Evolutionary conservation across 2,329 filamentous ascomycete species (phyloP), one percentile per base, ranked within the genome.

Genomic region (Colletotrichum tamarilloi): DNA sequence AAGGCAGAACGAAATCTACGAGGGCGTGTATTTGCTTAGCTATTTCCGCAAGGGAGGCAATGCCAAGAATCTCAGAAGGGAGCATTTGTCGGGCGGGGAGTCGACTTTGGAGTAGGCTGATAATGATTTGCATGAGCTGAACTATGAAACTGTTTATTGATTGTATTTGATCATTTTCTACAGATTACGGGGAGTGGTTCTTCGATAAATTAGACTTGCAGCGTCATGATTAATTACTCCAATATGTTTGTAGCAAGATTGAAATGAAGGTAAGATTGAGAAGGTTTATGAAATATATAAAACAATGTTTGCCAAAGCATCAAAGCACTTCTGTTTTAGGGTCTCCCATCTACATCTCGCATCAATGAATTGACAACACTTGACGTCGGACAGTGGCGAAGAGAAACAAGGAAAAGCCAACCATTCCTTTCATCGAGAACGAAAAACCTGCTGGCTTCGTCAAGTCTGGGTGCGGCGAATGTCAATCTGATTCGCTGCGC

Each of bases 1-100:
- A n/a, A 77, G 68, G 6, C 64, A 73, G 4, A 80, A 82, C 22
- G 68, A 76, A 16, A 66, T 82, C 11, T 77, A 80, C 12, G 67
- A 76, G n/a, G 80, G 80, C 8, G 76, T 77, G 2, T 83, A 80
- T 70, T 62, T 83, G 0, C 75, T 81, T 28, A 73, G 68, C 55
- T 52, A 42, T n/a, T 62, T 70, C 22, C 67, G 67, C 32, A 73
- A 57, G 46, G 55, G 38, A 24, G 30, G 19, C 7, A 26, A 32
- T 5, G 14, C 22, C 2, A 35, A 60, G 16, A 52, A 67, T 1
- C 16, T 52, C 2, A 70, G n/a, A 22, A 42, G 55, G 35, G 24
- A 65, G 60, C 70, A 57, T 4, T 16, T 24, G 32, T 62, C 67
- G 11, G 56, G 28, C 3, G 68, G n/a, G 19, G 70, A 65, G 22